Percentiles rank a stretch among this genome's conserved stretches.
phyloP scores from a whole-genome alignment of 2,329 filamentous ascomycete species.

The Aspergillus pseudotamarii region DNA sequence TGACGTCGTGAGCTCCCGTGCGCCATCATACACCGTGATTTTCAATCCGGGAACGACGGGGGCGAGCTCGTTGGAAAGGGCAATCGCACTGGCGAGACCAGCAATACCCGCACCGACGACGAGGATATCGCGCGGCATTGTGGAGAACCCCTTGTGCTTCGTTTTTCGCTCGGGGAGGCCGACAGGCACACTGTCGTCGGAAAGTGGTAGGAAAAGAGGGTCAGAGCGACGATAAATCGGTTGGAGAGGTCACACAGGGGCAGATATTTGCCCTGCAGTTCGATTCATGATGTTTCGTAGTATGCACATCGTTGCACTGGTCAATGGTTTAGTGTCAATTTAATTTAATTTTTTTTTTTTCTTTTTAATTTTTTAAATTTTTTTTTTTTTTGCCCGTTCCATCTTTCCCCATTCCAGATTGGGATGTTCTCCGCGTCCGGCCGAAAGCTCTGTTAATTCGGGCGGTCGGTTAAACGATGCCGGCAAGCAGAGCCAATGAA shows the following conservation, averaged over 20 bases:
- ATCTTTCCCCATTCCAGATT: slow-evolving; percentile 2
- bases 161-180: too few relatives aligned
- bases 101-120: slow-evolving; percentile 27
- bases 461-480: not conserved
- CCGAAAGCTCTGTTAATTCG: not conserved
- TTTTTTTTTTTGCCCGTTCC: not conserved
- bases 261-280: not conserved
- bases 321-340: not conserved
- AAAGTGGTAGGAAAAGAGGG: not conserved
- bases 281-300: not conserved
- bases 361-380: not conserved
- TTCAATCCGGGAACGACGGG: slow-evolving; percentile 16
- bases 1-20: slow-evolving; percentile 30
- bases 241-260: not conserved
- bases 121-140: slow-evolving; percentile 21
- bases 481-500: not conserved
- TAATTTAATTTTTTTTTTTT: not conserved
- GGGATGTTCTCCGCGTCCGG: not conserved
- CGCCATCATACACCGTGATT: slow-evolving; percentile 35
- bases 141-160: not conserved
- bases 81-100: slow-evolving; percentile 24
- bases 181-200: not conserved
- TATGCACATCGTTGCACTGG: slow-evolving; percentile 4
- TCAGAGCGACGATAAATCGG: not conserved
- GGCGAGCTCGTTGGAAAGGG: slow-evolving; percentile 22